Conservation (phyloP, 2,329 filamentous ascomycete species). For the Penicillium sp. region DNA sequence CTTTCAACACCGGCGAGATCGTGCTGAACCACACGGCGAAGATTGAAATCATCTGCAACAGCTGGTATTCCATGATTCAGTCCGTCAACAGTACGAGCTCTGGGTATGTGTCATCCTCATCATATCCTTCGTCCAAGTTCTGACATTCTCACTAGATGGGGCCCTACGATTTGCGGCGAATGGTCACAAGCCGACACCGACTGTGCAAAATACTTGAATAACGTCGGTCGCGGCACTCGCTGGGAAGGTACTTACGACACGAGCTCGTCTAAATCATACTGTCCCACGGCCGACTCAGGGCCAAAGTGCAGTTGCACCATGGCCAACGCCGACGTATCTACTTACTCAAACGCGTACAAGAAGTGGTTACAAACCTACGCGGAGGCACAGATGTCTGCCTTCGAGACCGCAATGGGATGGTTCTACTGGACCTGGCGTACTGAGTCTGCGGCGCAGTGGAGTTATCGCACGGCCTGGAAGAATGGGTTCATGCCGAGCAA, state of each 20-base stretch:
- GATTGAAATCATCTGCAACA: slow-evolving; percentile 79
- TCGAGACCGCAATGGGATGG: slow-evolving; percentile 93
- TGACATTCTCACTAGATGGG: slow-evolving; percentile 55
- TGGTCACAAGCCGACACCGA: slow-evolving; percentile 98
- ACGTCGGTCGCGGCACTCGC: slow-evolving; percentile 80
- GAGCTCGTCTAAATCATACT: slow-evolving; percentile 68
- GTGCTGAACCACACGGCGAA: slow-evolving; percentile 77
- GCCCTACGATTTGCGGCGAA: slow-evolving; percentile 90
- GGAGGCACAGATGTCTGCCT: slow-evolving; percentile 91
- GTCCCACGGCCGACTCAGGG: slow-evolving; percentile 61
- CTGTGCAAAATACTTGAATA: slow-evolving; percentile 82
- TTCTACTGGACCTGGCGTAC: slow-evolving; percentile 99
- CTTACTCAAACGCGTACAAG: slow-evolving; percentile 74
- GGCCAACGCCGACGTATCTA: slow-evolving; percentile 69
- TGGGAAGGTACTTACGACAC: slow-evolving; percentile 81
- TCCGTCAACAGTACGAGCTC: slow-evolving; percentile 68
- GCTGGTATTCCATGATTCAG: slow-evolving; percentile 77
- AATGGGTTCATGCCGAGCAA: slow-evolving; percentile 72
- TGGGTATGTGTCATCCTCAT: slow-evolving; percentile 49
- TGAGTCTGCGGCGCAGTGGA: slow-evolving; percentile 84
- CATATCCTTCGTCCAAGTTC: no score
- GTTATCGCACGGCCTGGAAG: slow-evolving; percentile 62
- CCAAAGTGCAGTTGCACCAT: slow-evolving; percentile 65
- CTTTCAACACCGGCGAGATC: slow-evolving; percentile 90
- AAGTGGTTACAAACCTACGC: slow-evolving; percentile 84